phyloP scores from a whole-genome alignment of 2,329 filamentous ascomycete genomes.

The Hortaea werneckii region DNA sequence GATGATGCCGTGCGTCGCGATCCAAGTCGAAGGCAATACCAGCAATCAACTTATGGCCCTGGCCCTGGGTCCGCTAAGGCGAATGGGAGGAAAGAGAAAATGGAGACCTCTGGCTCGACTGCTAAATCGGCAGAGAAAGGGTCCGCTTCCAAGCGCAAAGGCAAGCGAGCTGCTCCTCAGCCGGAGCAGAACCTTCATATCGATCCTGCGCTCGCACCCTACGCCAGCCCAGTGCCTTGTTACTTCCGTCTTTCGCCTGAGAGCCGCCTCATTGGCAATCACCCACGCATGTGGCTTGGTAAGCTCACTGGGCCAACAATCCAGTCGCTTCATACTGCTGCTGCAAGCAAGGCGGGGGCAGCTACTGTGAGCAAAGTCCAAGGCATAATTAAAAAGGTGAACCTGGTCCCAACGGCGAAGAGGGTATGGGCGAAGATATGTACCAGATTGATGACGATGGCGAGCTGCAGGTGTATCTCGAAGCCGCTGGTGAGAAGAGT shows the following conservation, averaged over 20 bases:
- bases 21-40: conserved; percentile 6
- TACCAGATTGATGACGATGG: conserved; percentile 60
- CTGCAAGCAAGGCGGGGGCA: conserved; percentile 51
- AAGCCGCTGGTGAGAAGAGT: conserved; percentile 49
- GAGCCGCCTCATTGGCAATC: conserved; percentile 45
- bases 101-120: not conserved
- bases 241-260: conserved; percentile 60
- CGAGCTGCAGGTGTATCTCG: conserved; percentile 61
- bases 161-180: not conserved
- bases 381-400: conserved; percentile 47
- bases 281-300: conserved; percentile 52
- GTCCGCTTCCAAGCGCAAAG: not conserved
- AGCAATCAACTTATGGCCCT: conserved; percentile 25
- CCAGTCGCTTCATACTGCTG: conserved; percentile 52
- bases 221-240: conserved; percentile 41
- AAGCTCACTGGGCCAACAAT: conserved; percentile 51
- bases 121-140: not conserved
- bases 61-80: conserved; percentile 25
- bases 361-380: conserved; percentile 50
- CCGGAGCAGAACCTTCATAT: conserved; percentile 4
- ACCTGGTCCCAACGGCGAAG: conserved; percentile 38
- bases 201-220: conserved; percentile 8
- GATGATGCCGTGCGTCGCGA: conserved; percentile 36
- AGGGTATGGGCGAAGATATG: conserved; percentile 48
- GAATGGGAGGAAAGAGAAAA: conserved; percentile 1